Evolutionary conservation across 2,329 filamentous ascomycete species (phyloP).

Genomic region (Fusarium aywerte): DNA sequence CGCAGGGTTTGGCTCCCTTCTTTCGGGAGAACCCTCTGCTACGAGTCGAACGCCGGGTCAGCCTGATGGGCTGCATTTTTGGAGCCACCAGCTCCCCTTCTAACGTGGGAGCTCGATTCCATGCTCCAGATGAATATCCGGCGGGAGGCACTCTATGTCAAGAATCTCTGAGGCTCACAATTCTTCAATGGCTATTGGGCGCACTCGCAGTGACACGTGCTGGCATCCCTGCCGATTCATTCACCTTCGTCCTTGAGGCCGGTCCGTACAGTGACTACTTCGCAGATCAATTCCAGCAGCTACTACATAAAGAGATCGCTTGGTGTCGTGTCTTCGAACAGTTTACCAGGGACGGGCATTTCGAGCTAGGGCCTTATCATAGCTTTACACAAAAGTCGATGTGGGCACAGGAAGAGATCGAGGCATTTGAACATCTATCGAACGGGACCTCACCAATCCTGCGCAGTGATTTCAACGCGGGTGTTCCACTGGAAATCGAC

Average conservation of each 20-base stretch:
- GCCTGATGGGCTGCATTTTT: background rate
- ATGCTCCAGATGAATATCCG: background rate
- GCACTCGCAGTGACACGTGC: background rate
- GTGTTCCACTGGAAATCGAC: background rate
- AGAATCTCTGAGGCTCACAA: fast-evolving
- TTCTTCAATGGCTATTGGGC: conserved; percentile 5
- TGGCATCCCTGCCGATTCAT: background rate
- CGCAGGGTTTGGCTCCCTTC: background rate
- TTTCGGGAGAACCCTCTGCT: conserved; percentile 22
- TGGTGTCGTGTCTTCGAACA: fast-evolving
- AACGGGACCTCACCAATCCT: background rate
- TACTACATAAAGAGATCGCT: background rate
- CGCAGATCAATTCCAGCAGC: background rate
- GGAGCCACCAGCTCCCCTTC: fast-evolving
- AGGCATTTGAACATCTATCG: fast-evolving
- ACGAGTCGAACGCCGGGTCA: conserved; percentile 13
- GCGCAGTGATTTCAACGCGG: background rate
- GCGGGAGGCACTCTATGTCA: no score
- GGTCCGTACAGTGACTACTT: background rate
- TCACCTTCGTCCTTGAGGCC: conserved; percentile 1
- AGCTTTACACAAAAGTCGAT: background rate
- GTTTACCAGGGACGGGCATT: background rate
- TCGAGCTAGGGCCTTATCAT: background rate
- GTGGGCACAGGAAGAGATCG: fast-evolving
- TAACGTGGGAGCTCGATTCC: background rate